Conservation (phyloP, 2,329 filamentous ascomycete species). For the Paecilomyces dactylethromorphus region DNA sequence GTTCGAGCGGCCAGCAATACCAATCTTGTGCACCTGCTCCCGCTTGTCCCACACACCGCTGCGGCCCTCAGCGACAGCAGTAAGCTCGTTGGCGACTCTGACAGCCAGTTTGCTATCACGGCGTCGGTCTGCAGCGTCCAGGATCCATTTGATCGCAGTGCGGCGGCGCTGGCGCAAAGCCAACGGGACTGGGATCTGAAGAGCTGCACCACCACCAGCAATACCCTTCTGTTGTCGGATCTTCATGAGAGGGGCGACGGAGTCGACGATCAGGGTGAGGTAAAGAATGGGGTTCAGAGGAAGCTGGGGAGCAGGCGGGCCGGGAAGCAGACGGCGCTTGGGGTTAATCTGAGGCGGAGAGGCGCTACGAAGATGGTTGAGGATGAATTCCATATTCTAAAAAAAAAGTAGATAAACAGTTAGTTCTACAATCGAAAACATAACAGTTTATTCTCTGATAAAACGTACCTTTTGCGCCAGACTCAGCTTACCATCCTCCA, state of each 20-base stretch:
- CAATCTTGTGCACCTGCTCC: conserved; percentile 70
- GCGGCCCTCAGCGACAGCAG: conserved; percentile 79
- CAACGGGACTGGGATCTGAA: conserved; percentile 78
- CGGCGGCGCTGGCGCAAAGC: conserved; percentile 68
- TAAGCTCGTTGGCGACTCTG: conserved; percentile 76
- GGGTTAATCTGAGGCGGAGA: conserved; percentile 71
- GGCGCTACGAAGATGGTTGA: conserved; percentile 76
- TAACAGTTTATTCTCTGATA: no score
- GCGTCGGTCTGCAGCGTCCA: conserved; percentile 75
- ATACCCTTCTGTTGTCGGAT: conserved; percentile 70
- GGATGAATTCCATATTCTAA: conserved; percentile 77
- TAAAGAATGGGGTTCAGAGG: conserved; percentile 87
- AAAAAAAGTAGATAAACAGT: not conserved
- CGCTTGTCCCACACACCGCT: conserved; percentile 81
- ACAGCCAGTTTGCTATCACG: conserved; percentile 67
- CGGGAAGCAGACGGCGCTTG: conserved; percentile 52
- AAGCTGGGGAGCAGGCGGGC: conserved; percentile 70
- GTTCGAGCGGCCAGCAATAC: conserved; percentile 72
- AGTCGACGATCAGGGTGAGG: conserved; percentile 85
- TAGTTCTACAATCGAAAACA: not conserved
- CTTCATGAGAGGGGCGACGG: conserved; percentile 79
- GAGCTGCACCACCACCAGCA: conserved; percentile 75
- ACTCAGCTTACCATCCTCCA: conserved; percentile 85
- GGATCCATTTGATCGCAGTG: conserved; percentile 79
- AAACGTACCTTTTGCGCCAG: conserved; percentile 71